phyloP scores from a whole-genome alignment of 345 rosid genomes.

The Euphorbia tirucalli region DNA sequence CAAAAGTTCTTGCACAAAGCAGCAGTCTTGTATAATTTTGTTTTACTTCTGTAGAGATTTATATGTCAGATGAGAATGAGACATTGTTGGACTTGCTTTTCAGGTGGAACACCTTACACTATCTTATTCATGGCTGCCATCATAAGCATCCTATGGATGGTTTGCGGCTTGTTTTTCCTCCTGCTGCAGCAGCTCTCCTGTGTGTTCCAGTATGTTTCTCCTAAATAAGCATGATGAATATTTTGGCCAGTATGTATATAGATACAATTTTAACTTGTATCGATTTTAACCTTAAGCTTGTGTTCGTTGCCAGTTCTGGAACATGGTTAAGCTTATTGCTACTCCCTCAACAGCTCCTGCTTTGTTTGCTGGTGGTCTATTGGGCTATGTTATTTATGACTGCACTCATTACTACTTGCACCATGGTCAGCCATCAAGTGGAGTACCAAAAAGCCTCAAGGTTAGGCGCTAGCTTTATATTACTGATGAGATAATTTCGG shows the following conservation, averaged over 20 bases:
- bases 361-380: conserved; percentile 80
- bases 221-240: not conserved
- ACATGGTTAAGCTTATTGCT: conserved; percentile 49
- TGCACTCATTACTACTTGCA: conserved; percentile 90
- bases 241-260: not conserved
- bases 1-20: not conserved
- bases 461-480: conserved; percentile 25
- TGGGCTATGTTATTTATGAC: conserved; percentile 88
- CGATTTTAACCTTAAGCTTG: not conserved
- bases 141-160: conserved; percentile 95
- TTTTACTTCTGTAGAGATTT: not conserved
- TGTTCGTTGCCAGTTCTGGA: conserved; percentile 63
- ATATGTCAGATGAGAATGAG: not conserved
- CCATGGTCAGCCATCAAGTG: conserved; percentile 77
- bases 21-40: not conserved
- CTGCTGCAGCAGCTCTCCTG: conserved; percentile 70
- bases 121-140: conserved; percentile 89
- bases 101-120: conserved; percentile 78
- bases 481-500: not conserved
- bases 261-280: too few species aligned
- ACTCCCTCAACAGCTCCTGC: conserved; percentile 77
- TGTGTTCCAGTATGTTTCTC: conserved; percentile 50
- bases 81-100: conserved; percentile 14
- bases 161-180: conserved; percentile 82
- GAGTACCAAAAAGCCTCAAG: conserved; percentile 66